Evolutionary conservation across 129 eudicot species (phyloP), one percentile per base, ranked within the genome.

Genomic region (Lonicera japonica): DNA sequence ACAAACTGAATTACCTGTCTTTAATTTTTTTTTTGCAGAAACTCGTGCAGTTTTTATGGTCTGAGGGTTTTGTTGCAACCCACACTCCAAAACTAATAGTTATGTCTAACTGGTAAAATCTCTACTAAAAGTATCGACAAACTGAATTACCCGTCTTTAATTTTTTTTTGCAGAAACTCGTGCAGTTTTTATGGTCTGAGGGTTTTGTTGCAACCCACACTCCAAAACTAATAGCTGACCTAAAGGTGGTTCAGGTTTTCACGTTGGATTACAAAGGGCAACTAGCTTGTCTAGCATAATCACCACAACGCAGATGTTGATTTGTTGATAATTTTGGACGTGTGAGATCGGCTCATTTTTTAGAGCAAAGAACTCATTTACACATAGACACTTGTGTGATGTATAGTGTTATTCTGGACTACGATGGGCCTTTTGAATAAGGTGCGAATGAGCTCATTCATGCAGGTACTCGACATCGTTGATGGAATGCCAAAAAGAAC

Each of bases 361-460:
- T 22, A 84, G 97, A 67, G 97, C 97, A 23, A 95, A 90, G 77
- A 87, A 84, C 63, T 90, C 97, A 0, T 86, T 69, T 46, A 90
- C 97, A 3, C 95, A 90, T 56, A 77, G 97, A 58, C 97, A 90
- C 75, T 72, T 90, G 75, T 90, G 97, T 65, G 97, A 90, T 95
- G 97, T 87, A 61, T 47, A 57, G 5, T 2, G 18, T 67, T 70
- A 12, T 18, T 22, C 21, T n/a, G n/a, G 21, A 11, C 38, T 41
- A 3, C 22, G n/a, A 38, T 11, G 21, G 2, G 10, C 14, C 34
- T 66, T 14, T n/a, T 17, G 17, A 20, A 16, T 25, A 51, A 43
- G 19, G 29, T 25, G 56, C 53, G 62, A 54, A 14, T 58, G 43
- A 56, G 34, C 50, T 67, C 16, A n/a, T 75, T 48, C 10, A 17